Base-by-base conservation (phyloP, 164 flowering plant genomes). In the Dillenia turbinata region DNA sequence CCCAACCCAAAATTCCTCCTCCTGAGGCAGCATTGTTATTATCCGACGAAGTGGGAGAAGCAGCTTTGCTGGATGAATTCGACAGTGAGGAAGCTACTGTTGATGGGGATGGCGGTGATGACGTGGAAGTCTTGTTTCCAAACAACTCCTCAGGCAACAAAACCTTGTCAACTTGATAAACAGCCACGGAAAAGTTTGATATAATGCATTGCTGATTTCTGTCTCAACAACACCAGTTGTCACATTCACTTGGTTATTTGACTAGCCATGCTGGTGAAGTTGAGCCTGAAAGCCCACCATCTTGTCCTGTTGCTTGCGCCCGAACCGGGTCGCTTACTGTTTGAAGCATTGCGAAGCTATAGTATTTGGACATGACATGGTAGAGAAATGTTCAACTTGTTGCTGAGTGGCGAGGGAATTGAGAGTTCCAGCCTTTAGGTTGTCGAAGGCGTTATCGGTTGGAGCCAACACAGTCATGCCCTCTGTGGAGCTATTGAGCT, bases 401-500 rank as follows among this genome's bases (percentile, higher is more conserved):
- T 90, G 64, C 55, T 85, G 83, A 9, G 6, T 1, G 1, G 71
- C 4, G 14, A 93, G 85, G 49, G 43, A 53, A 74, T 89, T 87
- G 8, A 90, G 65, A 11, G 86, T 58, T 0, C 98, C 96, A 1
- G 85, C 6, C 53, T 75, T 70, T 58, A 93, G 90, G 75, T 64
- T 83, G 64, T 64, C 65, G 86, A 93, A 90, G 56, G 94, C 98
- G 60, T 83, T 87, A 61, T 93, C 96, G n/a, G 96, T 89, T 0
- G 97, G 97, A 12, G 96, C 97, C 17, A 93, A 74, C 15, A 90
- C 67, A 7, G 96, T 89, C 69, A 90, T 16, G n/a, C 97, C 97
- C n/a, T 84, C 75, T 52, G 57, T 65, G 10, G 96, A 85, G 68
- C 59, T 76, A 73, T 90, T 93, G 75, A 87, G 75, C 70, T 90